Evolutionary conservation across 1,139 yeast genomes (phyloP), one percentile per base, ranked within the genome.

Genomic region (Hyphopichia wangnamkhiaoensis): DNA sequence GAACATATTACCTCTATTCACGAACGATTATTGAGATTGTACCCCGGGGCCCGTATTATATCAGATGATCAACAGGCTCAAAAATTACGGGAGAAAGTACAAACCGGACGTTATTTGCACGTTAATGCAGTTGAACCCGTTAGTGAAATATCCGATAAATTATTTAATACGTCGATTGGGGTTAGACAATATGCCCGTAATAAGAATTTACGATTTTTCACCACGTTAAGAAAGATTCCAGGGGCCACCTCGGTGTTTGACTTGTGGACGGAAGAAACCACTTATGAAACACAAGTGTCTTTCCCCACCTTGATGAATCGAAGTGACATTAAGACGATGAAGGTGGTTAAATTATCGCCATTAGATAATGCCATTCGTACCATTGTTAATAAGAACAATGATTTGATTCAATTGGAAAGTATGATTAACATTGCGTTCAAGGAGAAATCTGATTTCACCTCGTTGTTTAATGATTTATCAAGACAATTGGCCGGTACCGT

Each of bases 251-350:
- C 87, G 8, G 84, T 86, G 5, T 74, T 79, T 46, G 90, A 88
- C 56, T 65, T 89, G 52, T 88, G 96, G 95, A 89, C 93, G 20
- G 95, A 88, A 56, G 95, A 88, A 63, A 79, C 88, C 6, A 82
- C 87, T 1, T 89, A 80, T 61, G 89, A 82, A 50, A 85, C 96
- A 0, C 71, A 62, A 42, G 76, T 85, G 45, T 76, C 89, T 7
- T 89, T 89, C 81, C 97, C 97, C 24, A 85, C 95, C 0, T 76
- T 89, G 61, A 85, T 88, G 84, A 86, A 88, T 58, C 76, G 95
- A 60, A 80, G 90, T 50, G 95, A 86, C 53, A 80, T 89, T 50
- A 77, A 75, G 49, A 47, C 54, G 6, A 67, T 75, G 7, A 65
- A 59, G n/a, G 71, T 73, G n/a, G 71, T 76, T 34, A 80, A 77